Evolutionary conservation across 495 filamentous ascomycete species (phyloP), one percentile per base, ranked within the genome.

Genomic region (Lophium mytilinum): DNA sequence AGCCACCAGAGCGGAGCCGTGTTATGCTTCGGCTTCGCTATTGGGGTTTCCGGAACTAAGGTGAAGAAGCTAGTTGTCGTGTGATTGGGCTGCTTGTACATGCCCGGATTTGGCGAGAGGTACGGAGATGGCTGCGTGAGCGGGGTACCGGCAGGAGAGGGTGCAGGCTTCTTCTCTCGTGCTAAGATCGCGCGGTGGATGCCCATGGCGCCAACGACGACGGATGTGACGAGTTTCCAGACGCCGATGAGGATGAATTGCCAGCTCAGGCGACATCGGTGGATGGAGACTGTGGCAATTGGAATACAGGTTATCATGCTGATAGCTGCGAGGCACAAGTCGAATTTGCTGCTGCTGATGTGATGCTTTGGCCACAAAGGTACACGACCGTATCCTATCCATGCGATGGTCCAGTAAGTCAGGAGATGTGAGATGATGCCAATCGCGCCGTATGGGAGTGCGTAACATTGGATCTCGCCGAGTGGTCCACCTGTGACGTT

Each of bases 391-490:
- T 52, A 15, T 4, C 37, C 49, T 6, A 52, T 43, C 56, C 56
- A 58, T 5, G 50, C 50, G 14, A 58, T 53, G 9, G 56, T 53
- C 56, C 56, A 58, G 56, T 58, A 58, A 0, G 56, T 58, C n/a
- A 58, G 48, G 37, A 58, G 56, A 24, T 58, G 56, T 4, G 56
- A 58, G 14, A 58, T 19, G 19, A 58, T 58, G 17, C 56, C 56
- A 18, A 58, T 46, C 1, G 37, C 48, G 3, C 56, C 56, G 37
- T 58, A 58, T 39, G 56, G 56, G n/a, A 58, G 34, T 10, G 56
- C 56, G 39, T 58, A 58, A 24, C 56, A 58, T 58, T 58, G 56
- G 10, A 58, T 53, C 15, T 58, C 56, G 36, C 56, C 56, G 18
- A 30, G 14, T 1, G 50, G 48, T 7, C 56, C 56, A n/a, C 24